These are phyloP conservation scores for Candida mattraensis DNA, from an alignment of 805 yeast species.

Conservation along the genomic window DNA sequence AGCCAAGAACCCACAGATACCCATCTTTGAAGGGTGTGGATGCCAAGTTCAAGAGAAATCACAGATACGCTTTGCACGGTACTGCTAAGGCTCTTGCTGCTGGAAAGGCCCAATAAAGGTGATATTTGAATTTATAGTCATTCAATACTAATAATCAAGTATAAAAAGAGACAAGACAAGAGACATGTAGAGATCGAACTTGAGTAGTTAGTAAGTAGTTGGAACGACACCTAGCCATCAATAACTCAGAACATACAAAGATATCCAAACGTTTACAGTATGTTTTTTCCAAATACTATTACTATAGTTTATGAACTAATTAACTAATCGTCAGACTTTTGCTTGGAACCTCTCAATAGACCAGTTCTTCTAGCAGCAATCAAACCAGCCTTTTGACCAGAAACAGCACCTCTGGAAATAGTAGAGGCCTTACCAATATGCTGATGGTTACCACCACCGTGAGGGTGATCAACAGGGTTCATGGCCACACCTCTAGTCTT, in stretches of 20 bases:
- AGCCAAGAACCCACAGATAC: conserved; percentile 97
- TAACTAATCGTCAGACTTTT: conserved; percentile 36
- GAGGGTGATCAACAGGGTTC: conserved; percentile 99
- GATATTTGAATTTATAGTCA: too few relatives aligned
- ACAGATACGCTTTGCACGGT: conserved; percentile 98
- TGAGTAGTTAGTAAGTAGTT: too few relatives aligned
- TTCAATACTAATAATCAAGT: too few relatives aligned
- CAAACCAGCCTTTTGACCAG: conserved; percentile 99
- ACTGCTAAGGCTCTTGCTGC: conserved; percentile 92
- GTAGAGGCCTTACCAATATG: conserved; percentile 99
- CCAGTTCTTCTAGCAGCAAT: conserved; percentile 99
- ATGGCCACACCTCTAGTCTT: conserved; percentile 99
- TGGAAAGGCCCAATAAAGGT: conserved; percentile 38
- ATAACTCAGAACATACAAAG: too few relatives aligned
- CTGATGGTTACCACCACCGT: conserved; percentile 99
- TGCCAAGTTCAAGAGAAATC: conserved; percentile 99
- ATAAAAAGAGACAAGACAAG: too few relatives aligned
- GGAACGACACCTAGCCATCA: too few relatives aligned
- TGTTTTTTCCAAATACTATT: too few relatives aligned
- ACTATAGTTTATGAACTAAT: too few relatives aligned
- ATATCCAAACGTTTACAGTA: too few relatives aligned
- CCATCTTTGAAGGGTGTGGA: conserved; percentile 99
- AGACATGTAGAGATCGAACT: too few relatives aligned
- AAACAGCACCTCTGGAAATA: conserved; percentile 98
- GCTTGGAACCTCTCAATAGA: conserved; percentile 99